These are phyloP conservation scores for Entelexis sorbosivorans DNA, from an alignment of 1,139 yeast genomes.

Conservation along the genomic window DNA sequence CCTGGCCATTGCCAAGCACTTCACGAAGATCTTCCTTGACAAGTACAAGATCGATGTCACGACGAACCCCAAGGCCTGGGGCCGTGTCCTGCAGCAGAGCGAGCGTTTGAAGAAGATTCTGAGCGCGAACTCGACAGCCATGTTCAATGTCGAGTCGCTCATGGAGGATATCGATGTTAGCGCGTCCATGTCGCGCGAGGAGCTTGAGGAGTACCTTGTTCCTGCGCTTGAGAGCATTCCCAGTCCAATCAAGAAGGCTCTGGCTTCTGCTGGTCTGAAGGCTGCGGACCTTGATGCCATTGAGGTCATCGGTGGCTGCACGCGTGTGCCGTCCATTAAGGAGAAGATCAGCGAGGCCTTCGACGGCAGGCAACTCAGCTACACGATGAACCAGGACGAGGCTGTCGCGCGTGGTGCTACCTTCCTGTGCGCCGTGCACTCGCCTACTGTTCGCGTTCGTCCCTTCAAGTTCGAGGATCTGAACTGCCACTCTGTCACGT, in stretches of 20 bases:
- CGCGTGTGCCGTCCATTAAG: slow-evolving; percentile 93
- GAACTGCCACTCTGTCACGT: slow-evolving; percentile 85
- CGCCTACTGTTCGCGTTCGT: slow-evolving; percentile 96
- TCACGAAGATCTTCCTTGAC: slow-evolving; percentile 78
- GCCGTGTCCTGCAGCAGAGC: slow-evolving; percentile 82
- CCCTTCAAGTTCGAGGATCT: slow-evolving; percentile 97
- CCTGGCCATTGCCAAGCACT: slow-evolving; percentile 84
- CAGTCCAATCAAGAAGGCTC: slow-evolving; percentile 70
- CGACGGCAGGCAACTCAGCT: slow-evolving; percentile 68
- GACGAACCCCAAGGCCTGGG: slow-evolving; percentile 87
- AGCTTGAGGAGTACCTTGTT: slow-evolving; percentile 75
- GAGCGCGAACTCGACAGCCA: slow-evolving; percentile 92
- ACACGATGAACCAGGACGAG: slow-evolving; percentile 97
- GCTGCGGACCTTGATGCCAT: slow-evolving; percentile 72
- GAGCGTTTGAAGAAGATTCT: slow-evolving; percentile 91
- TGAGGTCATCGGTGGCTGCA: slow-evolving; percentile 96
- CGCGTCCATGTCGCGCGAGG: slow-evolving; percentile 79
- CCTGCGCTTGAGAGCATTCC: slow-evolving; percentile 70
- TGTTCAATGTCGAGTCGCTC: slow-evolving; percentile 88
- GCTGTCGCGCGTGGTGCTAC: slow-evolving; percentile 99
- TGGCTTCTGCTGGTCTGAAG: slow-evolving; percentile 65
- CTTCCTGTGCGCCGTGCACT: slow-evolving; percentile 96
- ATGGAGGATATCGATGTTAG: slow-evolving; percentile 97
- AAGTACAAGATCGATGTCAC: slow-evolving; percentile 90
- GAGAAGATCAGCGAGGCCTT: slow-evolving; percentile 66